Evolutionary conservation across 1,284 basidiomycete genomes (phyloP).

Genomic region (Apiotrichum gracile): DNA sequence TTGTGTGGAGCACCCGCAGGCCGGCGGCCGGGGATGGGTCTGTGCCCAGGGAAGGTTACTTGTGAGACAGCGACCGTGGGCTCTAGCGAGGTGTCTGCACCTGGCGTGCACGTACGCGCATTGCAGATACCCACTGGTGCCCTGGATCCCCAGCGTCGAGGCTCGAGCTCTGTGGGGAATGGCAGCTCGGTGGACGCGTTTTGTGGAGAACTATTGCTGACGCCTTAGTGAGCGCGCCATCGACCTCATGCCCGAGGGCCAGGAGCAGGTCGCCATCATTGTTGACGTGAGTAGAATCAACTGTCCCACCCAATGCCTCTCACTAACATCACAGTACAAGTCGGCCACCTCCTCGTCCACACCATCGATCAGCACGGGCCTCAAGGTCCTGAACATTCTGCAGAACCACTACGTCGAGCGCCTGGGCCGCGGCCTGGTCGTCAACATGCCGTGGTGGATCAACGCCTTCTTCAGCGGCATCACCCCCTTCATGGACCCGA

Average conservation of each 20-base stretch:
- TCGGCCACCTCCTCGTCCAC: conserved; percentile 67
- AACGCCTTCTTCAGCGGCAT: conserved; percentile 84
- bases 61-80: too few relatives aligned
- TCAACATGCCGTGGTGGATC: conserved; percentile 71
- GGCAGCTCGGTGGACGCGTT: too few relatives aligned
- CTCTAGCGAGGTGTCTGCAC: too few relatives aligned
- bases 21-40: background rate
- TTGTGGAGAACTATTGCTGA: background rate
- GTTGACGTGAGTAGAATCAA: conserved; percentile 53
- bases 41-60: too few relatives aligned
- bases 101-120: too few relatives aligned
- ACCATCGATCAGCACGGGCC: conserved; percentile 68
- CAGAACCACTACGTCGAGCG: conserved; percentile 84
- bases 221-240: conserved; percentile 71
- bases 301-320: background rate
- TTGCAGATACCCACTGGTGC: too few relatives aligned
- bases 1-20: too few relatives aligned
- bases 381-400: conserved; percentile 73
- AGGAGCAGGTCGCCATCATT: conserved; percentile 72
- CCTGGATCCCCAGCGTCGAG: too few relatives aligned
- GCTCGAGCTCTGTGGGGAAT: too few relatives aligned
- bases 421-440: conserved; percentile 75
- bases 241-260: conserved; percentile 73
- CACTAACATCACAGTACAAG: background rate
- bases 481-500: conserved; percentile 79